Evolutionary conservation across 2,329 filamentous ascomycete species (phyloP).

Genomic region (Harringtonia aguacate): DNA sequence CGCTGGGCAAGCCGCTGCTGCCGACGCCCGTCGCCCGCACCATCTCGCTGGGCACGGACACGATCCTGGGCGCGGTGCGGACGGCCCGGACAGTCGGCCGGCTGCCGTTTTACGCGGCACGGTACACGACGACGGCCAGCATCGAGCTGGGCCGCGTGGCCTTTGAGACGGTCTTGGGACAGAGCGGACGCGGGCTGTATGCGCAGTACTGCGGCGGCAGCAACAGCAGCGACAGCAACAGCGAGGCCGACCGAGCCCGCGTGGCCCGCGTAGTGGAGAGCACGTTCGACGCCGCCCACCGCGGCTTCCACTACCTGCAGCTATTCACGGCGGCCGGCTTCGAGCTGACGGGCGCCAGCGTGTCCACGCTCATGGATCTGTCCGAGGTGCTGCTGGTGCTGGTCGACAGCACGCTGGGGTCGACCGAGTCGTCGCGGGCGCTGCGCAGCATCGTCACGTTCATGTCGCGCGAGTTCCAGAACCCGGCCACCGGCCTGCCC

Average conservation of each 20-base stretch:
- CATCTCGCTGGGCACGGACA: slow-evolving; percentile 50
- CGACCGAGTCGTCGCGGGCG: slow-evolving; percentile 57
- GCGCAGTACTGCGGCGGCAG: slow-evolving; percentile 1
- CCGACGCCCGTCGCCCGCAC: slow-evolving; percentile 45
- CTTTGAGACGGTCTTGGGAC: slow-evolving; percentile 41
- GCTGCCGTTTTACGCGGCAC: slow-evolving; percentile 41
- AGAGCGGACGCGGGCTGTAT: slow-evolving; percentile 38
- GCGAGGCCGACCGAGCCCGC: slow-evolving; percentile 17
- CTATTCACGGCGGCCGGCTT: slow-evolving; percentile 11
- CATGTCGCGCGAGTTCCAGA: slow-evolving; percentile 52
- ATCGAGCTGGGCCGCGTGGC: slow-evolving; percentile 45
- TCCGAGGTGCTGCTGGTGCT: slow-evolving; percentile 48
- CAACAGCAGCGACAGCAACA: neutral
- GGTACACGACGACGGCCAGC: slow-evolving; percentile 44
- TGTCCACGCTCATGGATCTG: slow-evolving; percentile 24
- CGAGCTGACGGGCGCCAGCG: slow-evolving; percentile 10
- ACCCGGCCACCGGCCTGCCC: slow-evolving; percentile 46
- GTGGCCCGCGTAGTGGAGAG: slow-evolving; percentile 35
- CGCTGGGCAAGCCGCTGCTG: slow-evolving; percentile 26
- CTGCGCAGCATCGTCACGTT: slow-evolving; percentile 57
- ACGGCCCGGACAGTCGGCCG: slow-evolving; percentile 40
- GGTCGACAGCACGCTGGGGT: slow-evolving; percentile 54
- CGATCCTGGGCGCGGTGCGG: slow-evolving; percentile 45
- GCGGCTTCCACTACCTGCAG: slow-evolving; percentile 12
- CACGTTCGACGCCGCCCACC: slow-evolving; percentile 12